These are phyloP conservation scores for Ephemerocybe angulata DNA, from an alignment of 768 basidiomycete species.

Conservation along the genomic window DNA sequence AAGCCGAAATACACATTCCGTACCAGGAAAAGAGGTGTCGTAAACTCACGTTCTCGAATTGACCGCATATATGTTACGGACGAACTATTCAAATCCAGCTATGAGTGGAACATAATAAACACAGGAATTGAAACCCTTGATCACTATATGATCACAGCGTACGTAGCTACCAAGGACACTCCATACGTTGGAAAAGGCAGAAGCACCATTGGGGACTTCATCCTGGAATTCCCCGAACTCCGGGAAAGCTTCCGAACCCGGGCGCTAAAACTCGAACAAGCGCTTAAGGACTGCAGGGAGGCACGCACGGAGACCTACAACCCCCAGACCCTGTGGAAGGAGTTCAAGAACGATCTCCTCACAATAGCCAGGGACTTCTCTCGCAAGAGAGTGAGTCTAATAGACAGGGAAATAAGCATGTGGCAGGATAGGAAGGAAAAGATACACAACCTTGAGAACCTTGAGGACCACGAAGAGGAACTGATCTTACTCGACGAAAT, in stretches of 20 bases:
- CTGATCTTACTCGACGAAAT: background rate
- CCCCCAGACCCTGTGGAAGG: slow-evolving; percentile 4
- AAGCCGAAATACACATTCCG: slow-evolving; percentile 21
- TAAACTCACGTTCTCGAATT: slow-evolving; percentile 20
- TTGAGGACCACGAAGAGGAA: background rate
- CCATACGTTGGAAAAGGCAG: slow-evolving; percentile 27
- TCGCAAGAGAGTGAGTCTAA: background rate
- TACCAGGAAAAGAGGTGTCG: background rate
- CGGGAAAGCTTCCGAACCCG: background rate
- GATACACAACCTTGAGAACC: background rate
- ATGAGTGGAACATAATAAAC: slow-evolving; percentile 21
- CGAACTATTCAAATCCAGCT: slow-evolving; percentile 4
- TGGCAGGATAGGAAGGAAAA: background rate
- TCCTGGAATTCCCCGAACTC: slow-evolving; percentile 17
- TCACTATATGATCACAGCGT: slow-evolving; percentile 22
- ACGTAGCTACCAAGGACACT: slow-evolving; percentile 13
- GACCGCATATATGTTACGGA: slow-evolving; percentile 29
- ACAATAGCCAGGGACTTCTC: background rate
- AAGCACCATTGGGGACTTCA: slow-evolving; percentile 20
- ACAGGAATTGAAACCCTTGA: slow-evolving; percentile 22
- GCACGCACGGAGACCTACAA: slow-evolving; percentile 1
- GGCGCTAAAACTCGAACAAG: background rate
- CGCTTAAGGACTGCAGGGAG: background rate
- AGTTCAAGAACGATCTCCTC: background rate
- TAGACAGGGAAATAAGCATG: background rate